Evolutionary conservation across 2,329 filamentous ascomycete genomes (phyloP).

Genomic region (Colletotrichum truncatum): DNA sequence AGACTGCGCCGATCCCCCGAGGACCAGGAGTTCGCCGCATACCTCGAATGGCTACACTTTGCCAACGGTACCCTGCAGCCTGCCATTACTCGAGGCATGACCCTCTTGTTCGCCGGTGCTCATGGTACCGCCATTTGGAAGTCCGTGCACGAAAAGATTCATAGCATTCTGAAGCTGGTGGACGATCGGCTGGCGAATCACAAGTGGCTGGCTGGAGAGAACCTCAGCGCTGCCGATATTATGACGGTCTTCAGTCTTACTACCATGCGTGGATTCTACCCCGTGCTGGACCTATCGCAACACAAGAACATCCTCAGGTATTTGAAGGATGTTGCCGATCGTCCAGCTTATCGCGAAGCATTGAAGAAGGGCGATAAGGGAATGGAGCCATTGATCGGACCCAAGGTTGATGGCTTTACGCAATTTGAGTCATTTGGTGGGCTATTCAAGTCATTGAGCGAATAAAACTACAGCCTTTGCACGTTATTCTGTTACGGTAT

Average conservation of each 20-base stretch:
- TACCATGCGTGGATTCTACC: slow-evolving; percentile 64
- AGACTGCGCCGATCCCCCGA: slow-evolving; percentile 49
- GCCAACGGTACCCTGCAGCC: slow-evolving; percentile 56
- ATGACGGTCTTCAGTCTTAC: slow-evolving; percentile 70
- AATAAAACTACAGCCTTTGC: too few species aligned
- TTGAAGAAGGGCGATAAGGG: slow-evolving; percentile 59
- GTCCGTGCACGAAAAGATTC: background rate
- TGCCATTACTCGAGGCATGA: slow-evolving; percentile 46
- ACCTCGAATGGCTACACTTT: slow-evolving; percentile 73
- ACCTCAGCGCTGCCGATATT: slow-evolving; percentile 73
- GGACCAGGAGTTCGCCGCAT: slow-evolving; percentile 64
- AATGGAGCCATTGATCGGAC: slow-evolving; percentile 40
- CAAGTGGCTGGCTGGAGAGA: slow-evolving; percentile 66
- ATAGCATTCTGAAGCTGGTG: slow-evolving; percentile 42
- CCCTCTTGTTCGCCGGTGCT: slow-evolving; percentile 36
- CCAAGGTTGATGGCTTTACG: slow-evolving; percentile 16
- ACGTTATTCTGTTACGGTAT: too few species aligned
- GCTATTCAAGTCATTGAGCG: background rate
- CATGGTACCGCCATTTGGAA: slow-evolving; percentile 22
- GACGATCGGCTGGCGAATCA: slow-evolving; percentile 57
- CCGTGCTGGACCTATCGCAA: slow-evolving; percentile 47
- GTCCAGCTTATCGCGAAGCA: slow-evolving; percentile 57
- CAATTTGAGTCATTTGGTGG: slow-evolving; percentile 6
- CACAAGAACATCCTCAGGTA: slow-evolving; percentile 56
- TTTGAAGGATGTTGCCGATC: slow-evolving; percentile 50